A percentile compares a stretch with the other conserved stretches of the same genome.
These are phyloP conservation scores for Rhynchosporium agropyri DNA, from an alignment of 2,329 filamentous ascomycete species.

Conservation along the genomic window DNA sequence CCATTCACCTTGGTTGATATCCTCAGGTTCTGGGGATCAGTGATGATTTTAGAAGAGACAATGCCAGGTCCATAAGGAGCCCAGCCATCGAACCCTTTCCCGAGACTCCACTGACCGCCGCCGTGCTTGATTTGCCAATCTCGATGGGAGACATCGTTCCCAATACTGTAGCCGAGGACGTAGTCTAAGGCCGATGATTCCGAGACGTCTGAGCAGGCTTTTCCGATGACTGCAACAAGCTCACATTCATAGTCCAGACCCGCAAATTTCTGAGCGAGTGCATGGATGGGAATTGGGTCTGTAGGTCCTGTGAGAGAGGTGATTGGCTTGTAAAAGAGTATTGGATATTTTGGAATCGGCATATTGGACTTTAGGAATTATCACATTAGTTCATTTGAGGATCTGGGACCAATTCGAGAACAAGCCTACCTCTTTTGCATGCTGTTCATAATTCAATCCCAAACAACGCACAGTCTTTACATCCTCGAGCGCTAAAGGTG, in stretches of 20 bases:
- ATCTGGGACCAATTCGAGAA: neutral
- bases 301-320: slow-evolving; percentile 66
- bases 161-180: slow-evolving; percentile 73
- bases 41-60: slow-evolving; percentile 57
- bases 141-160: slow-evolving; percentile 80
- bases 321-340: slow-evolving; percentile 74
- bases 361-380: slow-evolving; percentile 56
- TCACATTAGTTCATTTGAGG: neutral
- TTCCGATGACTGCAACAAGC: slow-evolving; percentile 73
- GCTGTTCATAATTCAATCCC: slow-evolving; percentile 72
- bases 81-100: slow-evolving; percentile 77
- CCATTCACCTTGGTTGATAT: slow-evolving; percentile 65
- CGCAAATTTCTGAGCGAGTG: slow-evolving; percentile 64
- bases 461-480: slow-evolving; percentile 69
- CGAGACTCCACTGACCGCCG: slow-evolving; percentile 70
- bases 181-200: slow-evolving; percentile 69
- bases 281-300: slow-evolving; percentile 67
- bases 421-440: slow-evolving; percentile 63
- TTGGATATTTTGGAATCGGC: slow-evolving; percentile 69
- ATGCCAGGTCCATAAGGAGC: slow-evolving; percentile 74
- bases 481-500: slow-evolving; percentile 64
- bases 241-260: slow-evolving; percentile 82
- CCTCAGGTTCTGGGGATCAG: slow-evolving; percentile 57
- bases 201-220: slow-evolving; percentile 64
- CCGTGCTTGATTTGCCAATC: slow-evolving; percentile 73